Evolutionary conservation across 139 green algal genomes (phyloP).

Genomic region (Volvox africanus): DNA sequence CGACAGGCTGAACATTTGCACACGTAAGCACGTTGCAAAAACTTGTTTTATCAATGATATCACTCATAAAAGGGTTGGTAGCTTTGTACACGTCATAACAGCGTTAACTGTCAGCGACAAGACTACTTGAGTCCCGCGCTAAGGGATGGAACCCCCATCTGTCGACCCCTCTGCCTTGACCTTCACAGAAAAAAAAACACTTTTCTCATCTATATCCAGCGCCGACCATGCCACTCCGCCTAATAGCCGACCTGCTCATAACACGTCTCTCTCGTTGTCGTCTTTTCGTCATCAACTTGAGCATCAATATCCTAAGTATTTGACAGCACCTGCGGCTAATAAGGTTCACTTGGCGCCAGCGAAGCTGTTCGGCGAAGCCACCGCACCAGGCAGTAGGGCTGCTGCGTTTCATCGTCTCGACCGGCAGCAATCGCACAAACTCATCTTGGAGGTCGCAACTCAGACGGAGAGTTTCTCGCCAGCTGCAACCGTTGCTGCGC

Average conservation of each 20-base stretch:
- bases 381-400: not conserved
- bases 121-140: too few species aligned
- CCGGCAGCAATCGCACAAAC: not conserved
- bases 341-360: not conserved
- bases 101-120: too few species aligned
- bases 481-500: not conserved
- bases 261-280: not conserved
- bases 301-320: not conserved
- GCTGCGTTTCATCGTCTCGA: not conserved
- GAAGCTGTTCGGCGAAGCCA: not conserved
- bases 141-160: not conserved
- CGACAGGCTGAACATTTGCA: too few species aligned
- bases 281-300: not conserved
- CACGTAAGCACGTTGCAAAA: too few species aligned
- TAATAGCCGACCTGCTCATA: too few species aligned
- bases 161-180: not conserved
- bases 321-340: not conserved
- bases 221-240: not conserved
- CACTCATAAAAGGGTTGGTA: not conserved
- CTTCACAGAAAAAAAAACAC: slow-evolving; percentile 15
- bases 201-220: not conserved
- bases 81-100: not conserved
- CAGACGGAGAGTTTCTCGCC: not conserved
- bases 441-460: not conserved
- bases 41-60: too few species aligned